Percentiles rank a stretch among this genome's conserved stretches.
Conservation (phyloP, 2,329 filamentous ascomycete genomes). For the Diaporthe ampelina region DNA sequence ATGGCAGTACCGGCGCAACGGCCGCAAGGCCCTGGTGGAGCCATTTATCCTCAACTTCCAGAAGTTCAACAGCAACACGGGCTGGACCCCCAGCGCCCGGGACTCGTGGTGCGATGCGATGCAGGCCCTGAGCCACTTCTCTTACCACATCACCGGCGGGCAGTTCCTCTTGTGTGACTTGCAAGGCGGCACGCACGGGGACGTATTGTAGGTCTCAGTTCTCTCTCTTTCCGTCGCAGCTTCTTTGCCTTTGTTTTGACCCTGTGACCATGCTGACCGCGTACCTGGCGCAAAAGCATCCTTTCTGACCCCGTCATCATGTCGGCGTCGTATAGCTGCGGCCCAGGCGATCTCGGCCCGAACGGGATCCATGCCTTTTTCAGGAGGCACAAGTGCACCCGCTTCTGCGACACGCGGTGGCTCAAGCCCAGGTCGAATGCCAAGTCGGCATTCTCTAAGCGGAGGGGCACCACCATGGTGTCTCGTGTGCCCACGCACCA, state of each 20-base stretch:
- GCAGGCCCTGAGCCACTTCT: slow-evolving; percentile 61
- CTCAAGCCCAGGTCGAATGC: slow-evolving; percentile 35
- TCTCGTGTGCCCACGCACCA: background rate
- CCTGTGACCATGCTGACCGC: background rate
- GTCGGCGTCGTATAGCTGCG: slow-evolving; percentile 53
- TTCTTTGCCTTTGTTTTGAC: background rate
- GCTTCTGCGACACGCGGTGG: slow-evolving; percentile 49
- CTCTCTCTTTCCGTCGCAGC: background rate
- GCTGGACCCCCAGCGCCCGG: slow-evolving; percentile 51
- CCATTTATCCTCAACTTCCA: slow-evolving; percentile 58
- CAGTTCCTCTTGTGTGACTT: slow-evolving; percentile 57
- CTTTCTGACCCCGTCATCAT: slow-evolving; percentile 59
- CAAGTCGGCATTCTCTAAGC: slow-evolving; percentile 11
- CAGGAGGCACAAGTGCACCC: slow-evolving; percentile 52
- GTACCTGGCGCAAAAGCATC: slow-evolving; percentile 43
- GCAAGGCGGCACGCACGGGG: slow-evolving; percentile 56
- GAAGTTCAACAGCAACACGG: slow-evolving; percentile 61
- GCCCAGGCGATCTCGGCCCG: slow-evolving; percentile 55
- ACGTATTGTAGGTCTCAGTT: slow-evolving; percentile 35
- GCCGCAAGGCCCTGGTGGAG: slow-evolving; percentile 50
- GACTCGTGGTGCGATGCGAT: slow-evolving; percentile 53
- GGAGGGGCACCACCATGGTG: slow-evolving; percentile 32
- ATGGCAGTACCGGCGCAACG: slow-evolving; percentile 48
- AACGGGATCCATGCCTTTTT: slow-evolving; percentile 58
- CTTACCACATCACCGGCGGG: slow-evolving; percentile 55